Percentiles rank a stretch among this genome's conserved stretches.
phyloP scores from a whole-genome alignment of 352 stramenopile species.

The Globisporangium irregulare region DNA sequence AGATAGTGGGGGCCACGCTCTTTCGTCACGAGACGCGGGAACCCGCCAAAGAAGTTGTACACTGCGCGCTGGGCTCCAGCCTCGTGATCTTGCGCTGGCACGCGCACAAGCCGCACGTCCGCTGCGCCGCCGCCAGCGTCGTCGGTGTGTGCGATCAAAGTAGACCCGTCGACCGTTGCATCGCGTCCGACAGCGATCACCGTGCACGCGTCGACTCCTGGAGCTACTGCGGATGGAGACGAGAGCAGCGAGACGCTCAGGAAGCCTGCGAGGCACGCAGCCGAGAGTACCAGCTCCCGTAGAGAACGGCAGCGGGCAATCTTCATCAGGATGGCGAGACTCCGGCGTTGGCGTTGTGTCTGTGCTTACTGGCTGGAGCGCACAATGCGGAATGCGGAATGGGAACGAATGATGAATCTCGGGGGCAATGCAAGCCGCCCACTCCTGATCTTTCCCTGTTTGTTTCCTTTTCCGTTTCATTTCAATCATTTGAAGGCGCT shows the following conservation, averaged over 20 bases:
- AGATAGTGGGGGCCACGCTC: slow-evolving; percentile 58
- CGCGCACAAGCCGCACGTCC: slow-evolving; percentile 78
- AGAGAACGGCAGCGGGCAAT: background rate
- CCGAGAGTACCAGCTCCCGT: background rate
- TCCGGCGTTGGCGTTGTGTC: background rate
- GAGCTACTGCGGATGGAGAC: background rate
- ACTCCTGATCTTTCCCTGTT: background rate
- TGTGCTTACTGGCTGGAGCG: background rate
- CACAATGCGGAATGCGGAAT: slow-evolving; percentile 9
- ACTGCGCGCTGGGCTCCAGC: slow-evolving; percentile 30
- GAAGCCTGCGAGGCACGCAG: background rate
- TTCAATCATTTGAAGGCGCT: background rate
- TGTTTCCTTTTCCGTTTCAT: background rate
- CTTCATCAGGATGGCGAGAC: background rate
- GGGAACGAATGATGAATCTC: background rate
- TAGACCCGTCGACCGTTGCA: slow-evolving; percentile 62
- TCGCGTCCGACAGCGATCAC: slow-evolving; percentile 68
- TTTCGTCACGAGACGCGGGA: slow-evolving; percentile 47
- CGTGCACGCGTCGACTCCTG: slow-evolving; percentile 53
- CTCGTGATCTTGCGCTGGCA: slow-evolving; percentile 63
- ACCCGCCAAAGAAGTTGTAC: slow-evolving; percentile 46
- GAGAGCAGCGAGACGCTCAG: background rate
- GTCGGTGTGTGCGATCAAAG: slow-evolving; percentile 75
- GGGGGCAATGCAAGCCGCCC: background rate
- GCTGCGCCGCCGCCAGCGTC: slow-evolving; percentile 55